A percentile compares a stretch with the other conserved stretches of the same genome.
Evolutionary conservation across 768 basidiomycete species (phyloP).

Genomic region (Serpula lacrymans): DNA sequence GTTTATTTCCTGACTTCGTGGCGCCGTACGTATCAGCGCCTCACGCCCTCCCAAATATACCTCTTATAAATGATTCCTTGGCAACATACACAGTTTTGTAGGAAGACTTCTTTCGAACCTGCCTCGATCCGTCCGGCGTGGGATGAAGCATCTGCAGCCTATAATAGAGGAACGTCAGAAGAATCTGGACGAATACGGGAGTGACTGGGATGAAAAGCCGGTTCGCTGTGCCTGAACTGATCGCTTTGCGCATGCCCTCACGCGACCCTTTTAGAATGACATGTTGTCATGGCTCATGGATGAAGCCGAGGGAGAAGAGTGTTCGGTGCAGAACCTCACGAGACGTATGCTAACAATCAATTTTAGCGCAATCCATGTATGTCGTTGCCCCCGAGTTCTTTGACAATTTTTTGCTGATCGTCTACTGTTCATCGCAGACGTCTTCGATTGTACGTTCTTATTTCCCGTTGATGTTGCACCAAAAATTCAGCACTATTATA

Average conservation of each 20-base stretch:
- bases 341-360: constrained; percentile 27
- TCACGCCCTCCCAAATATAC: no score
- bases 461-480: not conserved
- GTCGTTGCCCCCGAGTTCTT: no score
- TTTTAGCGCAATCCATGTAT: constrained; percentile 17
- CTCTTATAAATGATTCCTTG: no score
- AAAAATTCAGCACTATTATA: constrained; percentile 2
- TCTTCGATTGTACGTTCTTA: constrained; percentile 4
- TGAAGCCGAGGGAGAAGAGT: constrained; percentile 7
- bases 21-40: constrained; percentile 22
- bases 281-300: constrained; percentile 24
- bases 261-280: constrained; percentile 17
- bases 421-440: no score
- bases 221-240: constrained; percentile 14
- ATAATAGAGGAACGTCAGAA: constrained; percentile 19
- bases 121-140: no score
- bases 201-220: constrained; percentile 22
- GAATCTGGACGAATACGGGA: constrained; percentile 14
- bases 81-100: constrained; percentile 13
- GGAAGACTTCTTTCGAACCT: no score
- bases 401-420: not conserved
- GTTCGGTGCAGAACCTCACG: constrained; percentile 13
- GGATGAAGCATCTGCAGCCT: constrained; percentile 14
- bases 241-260: not conserved
- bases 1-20: constrained; percentile 29